phyloP scores from a whole-genome alignment of 164 flowering plant species.

The Vitis riparia region DNA sequence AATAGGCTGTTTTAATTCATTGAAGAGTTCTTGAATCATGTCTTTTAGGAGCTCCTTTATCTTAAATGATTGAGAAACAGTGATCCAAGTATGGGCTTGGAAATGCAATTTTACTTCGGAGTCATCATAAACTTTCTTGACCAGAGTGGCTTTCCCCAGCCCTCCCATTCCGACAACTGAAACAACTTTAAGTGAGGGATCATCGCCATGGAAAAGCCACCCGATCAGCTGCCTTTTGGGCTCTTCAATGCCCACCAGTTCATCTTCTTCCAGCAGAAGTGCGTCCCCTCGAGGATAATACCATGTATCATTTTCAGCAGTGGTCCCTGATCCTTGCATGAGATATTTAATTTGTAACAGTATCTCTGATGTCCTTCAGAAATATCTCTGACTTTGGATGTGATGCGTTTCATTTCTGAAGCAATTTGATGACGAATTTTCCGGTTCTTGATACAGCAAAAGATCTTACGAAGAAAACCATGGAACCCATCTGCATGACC shows the following conservation, averaged over 20 bases:
- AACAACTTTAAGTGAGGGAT: not conserved
- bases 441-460: not conserved
- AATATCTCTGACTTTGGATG: not conserved
- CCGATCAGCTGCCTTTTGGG: slow-evolving; percentile 1
- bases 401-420: not conserved
- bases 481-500: not conserved
- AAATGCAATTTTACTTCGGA: slow-evolving; percentile 13
- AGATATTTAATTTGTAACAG: too few relatives aligned
- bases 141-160: slow-evolving; percentile 17
- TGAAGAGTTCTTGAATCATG: not conserved
- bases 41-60: slow-evolving; percentile 2
- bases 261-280: slow-evolving; percentile 7
- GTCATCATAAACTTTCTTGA: slow-evolving; percentile 9
- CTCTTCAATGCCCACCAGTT: slow-evolving; percentile 15
- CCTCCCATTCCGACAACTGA: slow-evolving; percentile 17
- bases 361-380: not conserved
- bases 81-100: slow-evolving; percentile 21
- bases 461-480: not conserved
- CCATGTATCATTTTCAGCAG: not conserved
- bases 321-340: not conserved
- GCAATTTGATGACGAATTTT: not conserved
- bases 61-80: slow-evolving; percentile 21
- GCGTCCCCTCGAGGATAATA: not conserved
- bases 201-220: slow-evolving; percentile 6
- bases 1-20: too few relatives aligned